Evolutionary conservation across 768 basidiomycete species (phyloP), one percentile per base, ranked within the genome.

Genomic region (Boletus rufocinnamomeus): DNA sequence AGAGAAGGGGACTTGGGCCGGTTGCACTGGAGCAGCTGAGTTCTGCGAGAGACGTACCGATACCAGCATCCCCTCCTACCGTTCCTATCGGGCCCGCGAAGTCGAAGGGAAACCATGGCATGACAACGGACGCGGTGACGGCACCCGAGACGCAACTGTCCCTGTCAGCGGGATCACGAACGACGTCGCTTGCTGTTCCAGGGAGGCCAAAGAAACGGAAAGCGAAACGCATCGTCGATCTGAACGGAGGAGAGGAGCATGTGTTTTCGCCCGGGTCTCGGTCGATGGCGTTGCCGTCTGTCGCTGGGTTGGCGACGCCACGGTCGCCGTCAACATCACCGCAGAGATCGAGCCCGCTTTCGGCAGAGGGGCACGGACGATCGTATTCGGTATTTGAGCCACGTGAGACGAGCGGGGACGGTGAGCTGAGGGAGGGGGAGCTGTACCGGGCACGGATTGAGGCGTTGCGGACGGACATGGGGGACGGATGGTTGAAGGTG

Each of bases 401-500:
- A 16, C 75, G 80, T 41, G 69, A 58, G 48, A 51, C 27, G 8
- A 28, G 35, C 10, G 58, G 28, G 9, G 57, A 65, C 34, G 67
- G 68, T 27, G 76, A 78, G 66, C 70, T 81, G 58, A 66, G 76
- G 63, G 80, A 83, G 61, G 88, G 82, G 27, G 92, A 92, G 57
- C 81, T 85, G 45, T 92, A 89, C 71, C 80, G 93, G 48, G 82
- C 83, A 56, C 81, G 81, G 65, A 88, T 95, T 51, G 93, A 95
- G 77, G 87, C 87, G 19, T 66, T 95, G 70, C 86, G 91, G 71
- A 80, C 84, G 58, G 93, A 95, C 66, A 93, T 95, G 80, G 93
- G 93, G 2, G 93, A 95, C 25, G 85, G 86, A 11, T 95, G 91
- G 92, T 67, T 95, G 67, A 89, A 88, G 72, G 91, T 94, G 35